Base-by-base conservation (phyloP, 306 rosid species). In the Medicago ruthenica region DNA sequence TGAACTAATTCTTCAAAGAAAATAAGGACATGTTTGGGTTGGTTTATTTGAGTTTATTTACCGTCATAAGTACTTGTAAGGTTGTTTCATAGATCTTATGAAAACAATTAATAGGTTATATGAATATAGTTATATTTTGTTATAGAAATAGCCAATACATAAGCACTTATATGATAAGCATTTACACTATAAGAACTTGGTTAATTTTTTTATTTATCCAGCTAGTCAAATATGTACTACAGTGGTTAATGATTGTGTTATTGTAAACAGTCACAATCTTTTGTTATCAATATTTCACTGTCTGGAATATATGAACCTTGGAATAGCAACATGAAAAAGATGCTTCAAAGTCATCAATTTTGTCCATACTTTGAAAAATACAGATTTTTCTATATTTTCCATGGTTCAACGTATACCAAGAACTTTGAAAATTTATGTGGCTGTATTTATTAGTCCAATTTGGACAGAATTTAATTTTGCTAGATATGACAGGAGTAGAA, bases 221-320 rank as follows among this genome's bases (percentile, higher is more conserved):
- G 37, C 15, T 42, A 37, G 36, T n/a, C 51, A 65, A 40, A 8
- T 34, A 77, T 14, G 63, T 34, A 34, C 13, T 45, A 5, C 16
- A 36, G 64, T 31, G 54, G 31, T 60, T 47, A 14, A 14, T 60
- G 51, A 20, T 42, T 68, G 61, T 77, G 17, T 15, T 40, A 27
- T 12, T 61, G 75, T 42, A 58, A 22, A 41, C 51, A 59, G 6
- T 67, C 71, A 37, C 37, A 10, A 81, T 48, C 67, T 22, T 67
- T 74, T 39, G 18, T 47, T 47, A 50, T 68, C 85, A 74, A 20
- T 24, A 39, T 76, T 70, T 81, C 78, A 73, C 48, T 73, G 8
- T 74, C 65, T 45, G 37, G 78, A 74, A 70, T 24, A 14, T 27
- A 24, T 67, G 47, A 55, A 74, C 21, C 31, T 16, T 34, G 55